Evolutionary conservation across 108 stramenopile genomes (phyloP).

Genomic region (Epithemia pelagica): DNA sequence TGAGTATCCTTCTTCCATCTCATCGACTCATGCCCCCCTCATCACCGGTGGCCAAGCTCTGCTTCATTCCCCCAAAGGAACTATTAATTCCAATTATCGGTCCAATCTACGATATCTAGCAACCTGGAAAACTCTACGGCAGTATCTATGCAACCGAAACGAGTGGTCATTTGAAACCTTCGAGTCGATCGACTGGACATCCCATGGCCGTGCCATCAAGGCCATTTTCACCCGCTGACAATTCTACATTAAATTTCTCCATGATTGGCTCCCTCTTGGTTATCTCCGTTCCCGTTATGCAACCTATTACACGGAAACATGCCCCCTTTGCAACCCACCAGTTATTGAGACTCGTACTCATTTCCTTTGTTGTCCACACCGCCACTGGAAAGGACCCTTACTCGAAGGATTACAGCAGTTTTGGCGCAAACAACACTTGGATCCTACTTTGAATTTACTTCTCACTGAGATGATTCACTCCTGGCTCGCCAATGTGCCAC

Average conservation of each 20-base stretch:
- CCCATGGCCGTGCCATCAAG: not conserved
- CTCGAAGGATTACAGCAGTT: not conserved
- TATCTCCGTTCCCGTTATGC: not conserved
- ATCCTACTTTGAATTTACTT: not conserved
- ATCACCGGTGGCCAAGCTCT: too few species aligned
- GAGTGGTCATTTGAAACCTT: too few species aligned
- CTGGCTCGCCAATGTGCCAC: not conserved
- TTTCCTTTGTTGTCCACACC: not conserved
- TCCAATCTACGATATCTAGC: too few species aligned
- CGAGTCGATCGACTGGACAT: too few species aligned
- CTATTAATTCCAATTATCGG: too few species aligned
- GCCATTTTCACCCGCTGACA: not conserved
- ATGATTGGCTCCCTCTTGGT: not conserved
- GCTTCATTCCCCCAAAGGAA: too few species aligned
- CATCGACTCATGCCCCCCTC: too few species aligned
- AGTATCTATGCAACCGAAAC: too few species aligned
- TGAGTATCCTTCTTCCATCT: too few species aligned
- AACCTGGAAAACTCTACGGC: too few species aligned
- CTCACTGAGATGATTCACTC: not conserved
- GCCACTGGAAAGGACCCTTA: not conserved
- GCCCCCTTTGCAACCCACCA: not conserved
- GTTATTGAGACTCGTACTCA: not conserved
- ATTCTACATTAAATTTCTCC: not conserved
- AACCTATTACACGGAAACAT: not conserved
- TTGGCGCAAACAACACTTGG: not conserved